Conservation (phyloP, 2,329 filamentous ascomycete species). For the Aspergillus nomiae region DNA sequence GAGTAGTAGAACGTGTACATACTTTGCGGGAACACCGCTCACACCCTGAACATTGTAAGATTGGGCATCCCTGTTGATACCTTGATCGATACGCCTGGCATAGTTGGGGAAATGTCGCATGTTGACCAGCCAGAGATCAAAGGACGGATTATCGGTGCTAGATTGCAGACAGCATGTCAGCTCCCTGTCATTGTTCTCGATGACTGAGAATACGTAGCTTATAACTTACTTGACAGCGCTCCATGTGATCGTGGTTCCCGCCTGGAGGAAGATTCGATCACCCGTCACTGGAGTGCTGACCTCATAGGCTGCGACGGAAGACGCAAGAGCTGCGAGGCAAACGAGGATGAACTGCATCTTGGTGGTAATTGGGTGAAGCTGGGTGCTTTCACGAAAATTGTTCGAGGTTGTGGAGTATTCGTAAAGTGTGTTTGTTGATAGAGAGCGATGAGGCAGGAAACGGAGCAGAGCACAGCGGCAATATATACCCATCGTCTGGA, state of each 20-base stretch:
- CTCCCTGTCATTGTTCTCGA: rapidly evolving
- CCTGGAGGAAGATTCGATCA: neutral
- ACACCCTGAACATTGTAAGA: neutral
- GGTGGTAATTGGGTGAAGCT: rapidly evolving
- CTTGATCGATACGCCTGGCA: neutral
- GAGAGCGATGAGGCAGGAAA: neutral
- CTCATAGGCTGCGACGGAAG: neutral
- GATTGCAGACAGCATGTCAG: neutral
- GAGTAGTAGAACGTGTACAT: neutral
- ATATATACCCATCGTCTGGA: neutral
- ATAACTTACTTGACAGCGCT: neutral
- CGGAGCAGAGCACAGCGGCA: rapidly evolving
- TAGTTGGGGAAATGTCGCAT: neutral
- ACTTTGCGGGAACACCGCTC: neutral
- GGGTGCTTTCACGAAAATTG: neutral
- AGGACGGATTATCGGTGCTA: neutral
- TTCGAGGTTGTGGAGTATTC: rapidly evolving
- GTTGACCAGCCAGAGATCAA: neutral
- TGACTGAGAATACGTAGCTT: rapidly evolving
- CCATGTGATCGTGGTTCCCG: neutral
- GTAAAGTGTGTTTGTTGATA: neutral
- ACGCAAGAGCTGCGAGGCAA: neutral
- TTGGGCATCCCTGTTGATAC: neutral
- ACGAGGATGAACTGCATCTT: neutral
- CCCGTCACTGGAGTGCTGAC: neutral